A percentile compares a stretch with the other conserved stretches of the same genome.
Conservation (phyloP, 495 filamentous ascomycete species). For the Aspergillus ostianus region DNA sequence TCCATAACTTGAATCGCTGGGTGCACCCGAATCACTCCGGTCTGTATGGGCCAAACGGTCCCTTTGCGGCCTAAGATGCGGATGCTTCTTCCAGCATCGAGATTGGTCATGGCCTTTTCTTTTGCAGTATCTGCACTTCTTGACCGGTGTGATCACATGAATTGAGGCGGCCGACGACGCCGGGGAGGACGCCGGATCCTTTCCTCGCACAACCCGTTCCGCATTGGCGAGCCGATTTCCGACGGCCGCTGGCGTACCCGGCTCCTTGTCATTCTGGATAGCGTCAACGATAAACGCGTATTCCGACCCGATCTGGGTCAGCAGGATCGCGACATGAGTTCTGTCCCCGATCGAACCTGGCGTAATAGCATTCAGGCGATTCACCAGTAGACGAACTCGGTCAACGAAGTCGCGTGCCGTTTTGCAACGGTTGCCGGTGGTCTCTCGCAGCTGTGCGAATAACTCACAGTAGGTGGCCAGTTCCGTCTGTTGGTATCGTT, state of each 20-base stretch:
- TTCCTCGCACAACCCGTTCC: constrained; percentile 7
- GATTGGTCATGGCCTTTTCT: constrained; percentile 13
- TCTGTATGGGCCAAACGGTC: constrained; percentile 9
- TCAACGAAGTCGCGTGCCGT: constrained; percentile 15
- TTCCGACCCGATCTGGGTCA: constrained; percentile 15
- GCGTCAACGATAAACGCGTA: constrained; percentile 14
- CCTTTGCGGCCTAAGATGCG: constrained; percentile 1
- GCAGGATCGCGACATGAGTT: constrained; percentile 10
- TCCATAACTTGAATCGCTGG: constrained; percentile 14
- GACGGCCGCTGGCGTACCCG: constrained; percentile 2
- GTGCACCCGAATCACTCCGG: constrained; percentile 10
- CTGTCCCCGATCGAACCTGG: constrained; percentile 6
- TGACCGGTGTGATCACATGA: constrained; percentile 4
- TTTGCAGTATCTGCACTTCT: constrained; percentile 16
- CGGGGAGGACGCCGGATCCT: constrained; percentile 1
- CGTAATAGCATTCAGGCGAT: constrained; percentile 15
- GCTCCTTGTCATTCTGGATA: constrained; percentile 13
- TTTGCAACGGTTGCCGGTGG: constrained; percentile 10
- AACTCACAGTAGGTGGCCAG: constrained; percentile 11
- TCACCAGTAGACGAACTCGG: constrained; percentile 14
- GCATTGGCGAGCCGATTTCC: constrained; percentile 11
- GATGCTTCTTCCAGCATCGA: constrained; percentile 15
- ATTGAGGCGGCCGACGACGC: constrained; percentile 9
- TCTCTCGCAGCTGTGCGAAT: constrained; percentile 17
- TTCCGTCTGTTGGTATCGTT: constrained; percentile 8